Evolutionary conservation across 441 rosid genomes (phyloP).

Genomic region (Syzygium syzygioides): DNA sequence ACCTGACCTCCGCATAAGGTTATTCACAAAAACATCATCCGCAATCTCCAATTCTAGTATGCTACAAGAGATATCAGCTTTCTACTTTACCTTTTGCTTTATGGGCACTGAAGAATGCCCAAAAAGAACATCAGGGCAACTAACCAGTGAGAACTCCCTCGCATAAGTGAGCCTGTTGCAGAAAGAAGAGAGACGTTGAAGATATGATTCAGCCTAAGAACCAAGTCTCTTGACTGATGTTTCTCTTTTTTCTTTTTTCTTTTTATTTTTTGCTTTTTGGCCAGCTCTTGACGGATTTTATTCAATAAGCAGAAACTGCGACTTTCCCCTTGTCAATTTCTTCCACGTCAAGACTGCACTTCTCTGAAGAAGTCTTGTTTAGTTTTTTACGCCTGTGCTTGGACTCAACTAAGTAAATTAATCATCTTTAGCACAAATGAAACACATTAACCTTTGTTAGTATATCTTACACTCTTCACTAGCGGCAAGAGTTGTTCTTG

Average conservation of each 20-base stretch:
- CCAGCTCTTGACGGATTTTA: not conserved
- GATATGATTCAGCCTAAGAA: not conserved
- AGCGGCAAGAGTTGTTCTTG: not conserved
- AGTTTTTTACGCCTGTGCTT: not conserved
- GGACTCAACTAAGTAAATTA: not conserved
- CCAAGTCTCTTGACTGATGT: not conserved
- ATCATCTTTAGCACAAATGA: not conserved
- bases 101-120: not conserved
- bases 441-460: not conserved
- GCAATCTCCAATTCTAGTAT: not conserved
- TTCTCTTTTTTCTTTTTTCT: rapidly evolving
- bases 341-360: not conserved
- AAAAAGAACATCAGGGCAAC: not conserved
- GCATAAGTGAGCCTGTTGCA: not conserved
- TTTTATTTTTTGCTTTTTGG: not conserved
- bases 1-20: not conserved
- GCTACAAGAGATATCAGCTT: not conserved
- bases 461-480: not conserved
- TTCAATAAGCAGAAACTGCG: not conserved
- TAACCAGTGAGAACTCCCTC: not conserved
- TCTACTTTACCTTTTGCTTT: not conserved
- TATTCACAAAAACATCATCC: not conserved
- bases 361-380: not conserved
- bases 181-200: not conserved
- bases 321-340: not conserved